phyloP scores from a whole-genome alignment of 2,329 filamentous ascomycete genomes.

The Botrytis aclada region DNA sequence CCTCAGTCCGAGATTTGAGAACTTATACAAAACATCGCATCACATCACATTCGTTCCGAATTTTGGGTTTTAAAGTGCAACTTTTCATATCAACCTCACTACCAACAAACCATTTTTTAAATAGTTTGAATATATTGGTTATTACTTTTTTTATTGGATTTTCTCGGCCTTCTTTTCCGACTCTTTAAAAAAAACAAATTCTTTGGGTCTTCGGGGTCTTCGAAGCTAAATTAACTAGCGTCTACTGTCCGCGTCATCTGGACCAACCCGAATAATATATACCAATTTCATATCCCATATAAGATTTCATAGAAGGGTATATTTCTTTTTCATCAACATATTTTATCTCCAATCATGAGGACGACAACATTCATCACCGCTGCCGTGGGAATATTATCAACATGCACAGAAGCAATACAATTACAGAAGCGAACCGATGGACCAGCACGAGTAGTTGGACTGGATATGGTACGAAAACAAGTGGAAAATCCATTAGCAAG shows the following conservation, averaged over 20 bases:
- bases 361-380: constrained; percentile 29
- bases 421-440: constrained; percentile 33
- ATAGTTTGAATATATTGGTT: background rate
- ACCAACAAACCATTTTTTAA: background rate
- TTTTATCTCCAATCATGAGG: constrained; percentile 30
- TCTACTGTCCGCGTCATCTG: constrained; percentile 26
- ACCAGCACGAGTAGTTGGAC: constrained; percentile 35
- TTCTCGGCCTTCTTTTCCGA: background rate
- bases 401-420: constrained; percentile 32
- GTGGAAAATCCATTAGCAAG: constrained; percentile 32
- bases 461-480: constrained; percentile 32
- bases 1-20: background rate
- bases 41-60: background rate
- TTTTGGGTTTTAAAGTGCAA: background rate
- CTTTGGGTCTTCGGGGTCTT: constrained; percentile 2
- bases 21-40: background rate
- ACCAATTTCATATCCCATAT: constrained; percentile 5
- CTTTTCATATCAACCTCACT: background rate
- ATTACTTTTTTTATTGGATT: background rate
- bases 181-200: background rate
- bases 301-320: constrained; percentile 5
- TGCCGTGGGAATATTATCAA: constrained; percentile 32
- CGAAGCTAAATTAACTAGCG: constrained; percentile 22
- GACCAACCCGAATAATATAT: constrained; percentile 13
- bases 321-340: background rate